A percentile compares a stretch with the other conserved stretches of the same genome.
These are phyloP conservation scores for Pisolithus albus DNA, from an alignment of 768 basidiomycete genomes.

Conservation along the genomic window DNA sequence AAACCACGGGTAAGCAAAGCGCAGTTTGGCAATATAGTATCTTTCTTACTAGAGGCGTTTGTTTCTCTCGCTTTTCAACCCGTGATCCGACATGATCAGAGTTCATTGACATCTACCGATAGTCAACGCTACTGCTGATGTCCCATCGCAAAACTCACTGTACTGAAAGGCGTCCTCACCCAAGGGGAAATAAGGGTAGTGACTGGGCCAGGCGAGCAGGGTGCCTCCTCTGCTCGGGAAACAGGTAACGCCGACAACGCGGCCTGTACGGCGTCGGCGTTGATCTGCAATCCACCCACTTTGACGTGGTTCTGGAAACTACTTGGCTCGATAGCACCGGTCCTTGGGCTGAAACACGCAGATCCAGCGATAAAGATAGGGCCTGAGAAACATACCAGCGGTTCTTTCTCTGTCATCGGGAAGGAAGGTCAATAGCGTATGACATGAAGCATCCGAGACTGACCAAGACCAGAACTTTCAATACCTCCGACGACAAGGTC, in stretches of 20 bases:
- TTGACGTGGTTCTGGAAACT: constrained; percentile 43
- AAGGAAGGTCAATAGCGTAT: not conserved
- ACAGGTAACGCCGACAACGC: constrained; percentile 11
- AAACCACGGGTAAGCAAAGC: constrained; percentile 2
- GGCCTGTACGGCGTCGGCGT: constrained; percentile 34
- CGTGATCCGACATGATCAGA: constrained; percentile 7
- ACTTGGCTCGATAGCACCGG: constrained; percentile 45
- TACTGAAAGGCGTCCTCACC: constrained; percentile 22
- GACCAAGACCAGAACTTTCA: constrained; percentile 37
- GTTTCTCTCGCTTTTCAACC: constrained; percentile 14
- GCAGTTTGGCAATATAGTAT: not conserved
- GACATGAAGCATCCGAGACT: constrained; percentile 1
- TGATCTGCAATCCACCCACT: constrained; percentile 40
- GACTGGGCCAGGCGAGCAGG: constrained; percentile 2
- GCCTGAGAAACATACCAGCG: constrained; percentile 43
- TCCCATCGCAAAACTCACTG: constrained; percentile 11
- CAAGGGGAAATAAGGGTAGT: constrained; percentile 16
- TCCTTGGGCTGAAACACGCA: constrained; percentile 52
- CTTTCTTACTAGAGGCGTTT: constrained; percentile 11
- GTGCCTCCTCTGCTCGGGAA: constrained; percentile 1
- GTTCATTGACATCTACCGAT: constrained; percentile 12
- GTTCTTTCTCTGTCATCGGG: constrained; percentile 20
- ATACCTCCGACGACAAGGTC: constrained; percentile 44
- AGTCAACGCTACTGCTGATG: constrained; percentile 2
- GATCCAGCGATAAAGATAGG: constrained; percentile 40